phyloP scores from a whole-genome alignment of 345 rosid genomes.

The Lepidium sativum region DNA sequence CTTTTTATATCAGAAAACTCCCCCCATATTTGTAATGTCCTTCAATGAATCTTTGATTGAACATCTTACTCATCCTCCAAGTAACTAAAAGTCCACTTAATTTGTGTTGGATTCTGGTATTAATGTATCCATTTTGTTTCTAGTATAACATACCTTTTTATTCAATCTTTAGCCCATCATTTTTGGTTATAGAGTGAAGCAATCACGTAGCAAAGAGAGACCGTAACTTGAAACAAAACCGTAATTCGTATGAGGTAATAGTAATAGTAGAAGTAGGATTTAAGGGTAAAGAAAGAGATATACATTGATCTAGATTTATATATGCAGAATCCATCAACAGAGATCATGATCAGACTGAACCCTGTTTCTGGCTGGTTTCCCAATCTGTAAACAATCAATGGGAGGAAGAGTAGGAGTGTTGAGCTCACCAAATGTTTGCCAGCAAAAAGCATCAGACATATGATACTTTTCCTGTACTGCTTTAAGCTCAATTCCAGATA shows the following conservation, averaged over 20 bases:
- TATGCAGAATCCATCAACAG: slow-evolving; percentile 37
- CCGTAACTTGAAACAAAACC: neutral
- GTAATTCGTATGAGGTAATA: slow-evolving; percentile 13
- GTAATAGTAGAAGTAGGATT: neutral
- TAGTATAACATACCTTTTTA: neutral
- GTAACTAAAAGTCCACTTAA: neutral
- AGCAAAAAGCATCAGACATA: slow-evolving; percentile 76
- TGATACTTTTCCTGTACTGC: slow-evolving; percentile 70
- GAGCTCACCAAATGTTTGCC: slow-evolving; percentile 86
- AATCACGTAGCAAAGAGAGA: neutral
- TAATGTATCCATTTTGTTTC: neutral
- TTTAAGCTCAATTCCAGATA: slow-evolving; percentile 58
- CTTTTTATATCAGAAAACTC: neutral
- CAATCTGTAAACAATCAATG: slow-evolving; percentile 69
- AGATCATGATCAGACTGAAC: slow-evolving; percentile 51
- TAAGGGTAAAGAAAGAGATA: slow-evolving; percentile 21
- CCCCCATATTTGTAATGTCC: slow-evolving; percentile 2
- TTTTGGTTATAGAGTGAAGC: neutral
- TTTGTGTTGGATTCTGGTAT: neutral
- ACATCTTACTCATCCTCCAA: neutral
- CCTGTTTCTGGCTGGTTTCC: slow-evolving; percentile 71
- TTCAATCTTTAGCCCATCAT: neutral
- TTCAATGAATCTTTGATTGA: neutral
- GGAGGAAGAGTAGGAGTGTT: slow-evolving; percentile 86
- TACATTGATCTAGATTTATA: slow-evolving; percentile 15